Conservation (phyloP, 805 yeast genomes). For the Alloascoidea hylecoeti region DNA sequence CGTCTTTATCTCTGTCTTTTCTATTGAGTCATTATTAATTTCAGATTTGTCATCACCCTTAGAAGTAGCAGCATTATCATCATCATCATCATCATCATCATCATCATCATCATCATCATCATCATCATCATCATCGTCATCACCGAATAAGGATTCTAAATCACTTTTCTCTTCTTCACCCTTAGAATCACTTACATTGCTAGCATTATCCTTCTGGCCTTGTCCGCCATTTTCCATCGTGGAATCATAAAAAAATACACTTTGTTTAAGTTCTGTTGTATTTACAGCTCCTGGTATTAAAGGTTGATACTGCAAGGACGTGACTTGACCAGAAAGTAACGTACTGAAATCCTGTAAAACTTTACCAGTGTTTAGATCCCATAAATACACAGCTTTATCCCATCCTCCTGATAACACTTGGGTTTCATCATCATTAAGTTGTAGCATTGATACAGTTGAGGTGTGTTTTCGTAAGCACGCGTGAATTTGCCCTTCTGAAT, state of each 20-base stretch:
- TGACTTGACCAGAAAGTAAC: slow-evolving; percentile 65
- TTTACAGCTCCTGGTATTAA: slow-evolving; percentile 10
- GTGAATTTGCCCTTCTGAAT: slow-evolving; percentile 68
- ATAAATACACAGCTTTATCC: slow-evolving; percentile 69
- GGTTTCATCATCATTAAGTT: slow-evolving; percentile 46
- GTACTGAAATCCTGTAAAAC: slow-evolving; percentile 27
- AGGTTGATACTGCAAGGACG: slow-evolving; percentile 48
- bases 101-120: slow-evolving; percentile 31
- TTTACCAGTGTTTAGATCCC: slow-evolving; percentile 78
- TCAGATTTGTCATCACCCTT: no score
- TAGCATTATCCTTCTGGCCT: not conserved
- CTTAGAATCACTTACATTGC: not conserved
- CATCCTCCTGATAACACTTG: slow-evolving; percentile 73
- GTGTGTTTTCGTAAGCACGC: slow-evolving; percentile 65
- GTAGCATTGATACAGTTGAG: slow-evolving; percentile 61
- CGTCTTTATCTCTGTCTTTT: slow-evolving; percentile 9
- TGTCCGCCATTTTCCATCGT: no score
- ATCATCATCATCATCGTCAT: slow-evolving; percentile 12
- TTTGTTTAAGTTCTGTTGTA: not conserved
- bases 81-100: slow-evolving; percentile 29
- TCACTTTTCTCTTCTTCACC: slow-evolving; percentile 15
- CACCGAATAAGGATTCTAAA: slow-evolving; percentile 27
- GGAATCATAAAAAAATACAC: not conserved
- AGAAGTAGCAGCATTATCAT: not conserved
- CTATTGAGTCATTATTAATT: slow-evolving; percentile 9